Percentiles rank a stretch among this genome's conserved stretches.
Evolutionary conservation across 805 yeast species (phyloP).

Genomic region (Yarrowia yakushimensis): DNA sequence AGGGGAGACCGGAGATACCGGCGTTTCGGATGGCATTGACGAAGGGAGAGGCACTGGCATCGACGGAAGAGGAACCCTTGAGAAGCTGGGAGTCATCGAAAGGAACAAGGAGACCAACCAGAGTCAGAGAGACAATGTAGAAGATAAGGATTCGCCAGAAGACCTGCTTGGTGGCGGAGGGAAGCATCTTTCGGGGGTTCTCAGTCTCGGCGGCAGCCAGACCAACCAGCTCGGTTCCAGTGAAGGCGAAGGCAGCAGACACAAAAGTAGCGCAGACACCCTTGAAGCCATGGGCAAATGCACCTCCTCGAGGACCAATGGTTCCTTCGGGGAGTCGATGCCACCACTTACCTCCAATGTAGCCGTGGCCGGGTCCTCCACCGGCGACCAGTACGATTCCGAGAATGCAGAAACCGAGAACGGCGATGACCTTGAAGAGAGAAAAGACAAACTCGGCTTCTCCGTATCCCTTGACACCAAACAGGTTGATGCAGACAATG

Average conservation of each 20-base stretch:
- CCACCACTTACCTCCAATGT: slow-evolving; percentile 59
- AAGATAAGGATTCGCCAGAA: slow-evolving; percentile 77
- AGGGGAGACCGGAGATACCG: slow-evolving; percentile 62
- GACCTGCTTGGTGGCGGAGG: slow-evolving; percentile 74
- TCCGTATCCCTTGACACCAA: slow-evolving; percentile 59
- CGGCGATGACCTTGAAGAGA: slow-evolving; percentile 53
- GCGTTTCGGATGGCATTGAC: slow-evolving; percentile 69
- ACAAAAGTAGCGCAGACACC: slow-evolving; percentile 72
- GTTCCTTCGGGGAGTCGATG: slow-evolving; percentile 31
- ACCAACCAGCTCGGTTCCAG: slow-evolving; percentile 72
- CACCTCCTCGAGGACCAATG: slow-evolving; percentile 40
- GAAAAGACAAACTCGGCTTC: slow-evolving; percentile 67
- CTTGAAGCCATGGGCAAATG: slow-evolving; percentile 61
- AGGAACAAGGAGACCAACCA: slow-evolving; percentile 71
- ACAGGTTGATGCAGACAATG: slow-evolving; percentile 48
- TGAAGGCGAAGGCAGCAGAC: slow-evolving; percentile 72
- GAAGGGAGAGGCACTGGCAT: slow-evolving; percentile 68
- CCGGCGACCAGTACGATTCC: slow-evolving; percentile 51
- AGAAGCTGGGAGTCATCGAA: slow-evolving; percentile 50
- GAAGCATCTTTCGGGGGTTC: slow-evolving; percentile 64
- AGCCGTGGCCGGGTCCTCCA: slow-evolving; percentile 58
- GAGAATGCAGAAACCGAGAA: slow-evolving; percentile 56
- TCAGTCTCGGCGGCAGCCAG: slow-evolving; percentile 74
- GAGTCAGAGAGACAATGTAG: slow-evolving; percentile 56
- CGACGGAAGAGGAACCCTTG: slow-evolving; percentile 48